Evolutionary conservation across 148 eudicot genomes (phyloP).

Genomic region (Camellia japonica): DNA sequence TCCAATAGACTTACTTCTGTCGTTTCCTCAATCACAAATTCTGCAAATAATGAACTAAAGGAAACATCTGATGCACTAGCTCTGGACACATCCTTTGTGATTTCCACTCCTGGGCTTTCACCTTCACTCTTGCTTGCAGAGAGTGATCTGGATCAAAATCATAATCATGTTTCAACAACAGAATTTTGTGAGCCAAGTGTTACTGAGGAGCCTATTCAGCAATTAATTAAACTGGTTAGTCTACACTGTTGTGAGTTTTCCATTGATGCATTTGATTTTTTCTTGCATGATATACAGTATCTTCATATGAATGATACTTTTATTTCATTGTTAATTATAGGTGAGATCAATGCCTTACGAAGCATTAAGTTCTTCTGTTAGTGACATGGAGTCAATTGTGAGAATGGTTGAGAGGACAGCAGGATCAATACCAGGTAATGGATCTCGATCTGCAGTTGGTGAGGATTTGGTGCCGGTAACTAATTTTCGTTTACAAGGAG

Average conservation of each 20-base stretch:
- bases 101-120: slow-evolving; percentile 16
- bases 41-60: background rate
- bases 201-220: slow-evolving; percentile 16
- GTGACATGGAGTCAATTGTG: slow-evolving; percentile 20
- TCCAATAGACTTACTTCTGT: background rate
- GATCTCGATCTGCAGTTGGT: slow-evolving; percentile 13
- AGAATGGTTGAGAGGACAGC: slow-evolving; percentile 19
- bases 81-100: background rate
- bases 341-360: slow-evolving; percentile 16
- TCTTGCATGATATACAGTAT: background rate
- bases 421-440: slow-evolving; percentile 15
- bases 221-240: slow-evolving; percentile 18
- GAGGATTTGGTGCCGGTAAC: background rate
- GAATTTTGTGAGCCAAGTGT: background rate
- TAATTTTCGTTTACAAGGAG: background rate
- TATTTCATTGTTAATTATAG: slow-evolving; percentile 9
- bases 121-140: background rate
- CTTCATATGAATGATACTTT: background rate
- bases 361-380: slow-evolving; percentile 13
- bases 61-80: background rate
- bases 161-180: background rate
- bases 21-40: background rate
- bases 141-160: background rate
- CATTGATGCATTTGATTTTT: background rate
- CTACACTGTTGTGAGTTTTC: background rate